phyloP scores from a whole-genome alignment of 441 rosid species.

The Theobroma grandiflorum region DNA sequence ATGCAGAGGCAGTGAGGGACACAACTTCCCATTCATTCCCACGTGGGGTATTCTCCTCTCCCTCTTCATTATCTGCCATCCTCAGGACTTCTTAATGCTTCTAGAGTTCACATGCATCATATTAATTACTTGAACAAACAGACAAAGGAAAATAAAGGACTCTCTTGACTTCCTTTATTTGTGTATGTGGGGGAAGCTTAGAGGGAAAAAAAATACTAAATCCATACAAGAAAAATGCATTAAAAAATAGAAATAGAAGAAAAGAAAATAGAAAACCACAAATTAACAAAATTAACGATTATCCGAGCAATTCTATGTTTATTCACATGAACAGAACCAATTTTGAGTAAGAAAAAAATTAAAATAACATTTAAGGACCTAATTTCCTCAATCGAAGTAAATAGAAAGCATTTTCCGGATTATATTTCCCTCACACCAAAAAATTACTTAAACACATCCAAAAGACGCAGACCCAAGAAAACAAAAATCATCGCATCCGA shows the following conservation, averaged over 20 bases:
- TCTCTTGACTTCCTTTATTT: neutral
- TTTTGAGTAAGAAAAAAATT: neutral
- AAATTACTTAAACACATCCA: neutral
- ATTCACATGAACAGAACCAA: neutral
- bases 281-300: neutral
- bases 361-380: neutral
- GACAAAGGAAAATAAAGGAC: neutral
- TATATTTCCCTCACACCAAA: conserved; percentile 10
- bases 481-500: neutral
- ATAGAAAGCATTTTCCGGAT: neutral
- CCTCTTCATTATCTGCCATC: conserved; percentile 78
- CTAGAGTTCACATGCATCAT: conserved; percentile 33
- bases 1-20: conserved; percentile 91
- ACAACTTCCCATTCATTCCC: conserved; percentile 99
- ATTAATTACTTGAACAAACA: neutral
- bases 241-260: neutral
- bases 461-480: neutral
- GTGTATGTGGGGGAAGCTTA: neutral
- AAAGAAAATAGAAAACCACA: neutral
- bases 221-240: neutral
- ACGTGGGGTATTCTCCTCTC: conserved; percentile 57
- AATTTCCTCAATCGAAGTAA: conserved; percentile 4
- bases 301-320: neutral
- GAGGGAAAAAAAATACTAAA: neutral
- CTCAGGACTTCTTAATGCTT: conserved; percentile 19